phyloP scores from a whole-genome alignment of 352 stramenopile species.

The Phytophthora citrophthora region DNA sequence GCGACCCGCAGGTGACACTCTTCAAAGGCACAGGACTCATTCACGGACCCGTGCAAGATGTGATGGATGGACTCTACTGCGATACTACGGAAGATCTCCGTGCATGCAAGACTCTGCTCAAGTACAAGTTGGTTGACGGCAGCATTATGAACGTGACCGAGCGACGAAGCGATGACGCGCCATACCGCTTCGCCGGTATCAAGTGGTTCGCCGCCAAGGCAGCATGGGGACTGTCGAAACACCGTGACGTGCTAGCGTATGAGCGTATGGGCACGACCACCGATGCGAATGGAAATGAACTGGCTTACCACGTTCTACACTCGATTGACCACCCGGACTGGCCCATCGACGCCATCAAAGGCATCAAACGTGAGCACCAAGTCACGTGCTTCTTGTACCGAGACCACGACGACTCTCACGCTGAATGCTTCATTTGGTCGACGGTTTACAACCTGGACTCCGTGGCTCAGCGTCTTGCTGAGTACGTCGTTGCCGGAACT shows the following conservation, averaged over 20 bases:
- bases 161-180: conserved; percentile 32
- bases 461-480: conserved; percentile 42
- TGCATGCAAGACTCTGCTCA: conserved; percentile 46
- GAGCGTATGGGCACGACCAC: conserved; percentile 61
- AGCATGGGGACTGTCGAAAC: conserved; percentile 45
- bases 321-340: conserved; percentile 66
- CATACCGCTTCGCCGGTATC: conserved; percentile 55
- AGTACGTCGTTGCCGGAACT: conserved; percentile 50
- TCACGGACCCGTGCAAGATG: conserved; percentile 40
- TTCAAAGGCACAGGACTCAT: conserved; percentile 48
- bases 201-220: conserved; percentile 53
- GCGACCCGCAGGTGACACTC: conserved; percentile 48
- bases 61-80: conserved; percentile 60
- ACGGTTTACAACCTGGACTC: conserved; percentile 52
- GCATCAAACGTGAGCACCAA: conserved; percentile 54
- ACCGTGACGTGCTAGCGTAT: conserved; percentile 52
- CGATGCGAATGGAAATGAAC: conserved; percentile 49
- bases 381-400: conserved; percentile 58
- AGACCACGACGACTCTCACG: conserved; percentile 31
- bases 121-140: conserved; percentile 49
- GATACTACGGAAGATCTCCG: conserved; percentile 54
- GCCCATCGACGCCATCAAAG: conserved; percentile 48
- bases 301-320: conserved; percentile 62
- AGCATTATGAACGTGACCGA: conserved; percentile 54
- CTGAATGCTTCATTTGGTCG: conserved; percentile 53